Percentiles rank a stretch among this genome's conserved stretches.
Evolutionary conservation across 169 alveolate genomes (phyloP).

Genomic region (Perkinsus marinus): DNA sequence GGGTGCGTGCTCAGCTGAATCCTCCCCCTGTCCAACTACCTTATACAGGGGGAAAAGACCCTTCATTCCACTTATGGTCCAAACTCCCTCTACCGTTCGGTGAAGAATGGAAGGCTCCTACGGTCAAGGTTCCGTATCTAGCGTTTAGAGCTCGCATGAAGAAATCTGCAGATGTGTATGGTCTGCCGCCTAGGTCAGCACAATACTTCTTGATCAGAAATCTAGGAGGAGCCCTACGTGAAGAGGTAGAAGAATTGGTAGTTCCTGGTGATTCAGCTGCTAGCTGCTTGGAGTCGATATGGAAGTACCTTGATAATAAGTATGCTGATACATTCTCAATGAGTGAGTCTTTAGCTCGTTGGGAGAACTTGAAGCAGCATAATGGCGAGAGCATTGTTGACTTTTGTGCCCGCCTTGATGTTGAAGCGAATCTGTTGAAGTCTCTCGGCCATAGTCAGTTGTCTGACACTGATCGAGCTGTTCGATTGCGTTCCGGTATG

Average conservation of each 20-base stretch:
- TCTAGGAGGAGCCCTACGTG: background rate
- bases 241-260: background rate
- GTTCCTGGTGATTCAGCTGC: background rate
- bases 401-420: background rate
- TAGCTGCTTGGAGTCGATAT: background rate
- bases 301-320: background rate
- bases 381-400: background rate
- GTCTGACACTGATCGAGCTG: background rate
- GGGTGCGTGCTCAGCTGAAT: background rate
- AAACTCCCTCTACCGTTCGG: background rate
- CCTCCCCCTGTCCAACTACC: background rate
- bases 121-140: background rate
- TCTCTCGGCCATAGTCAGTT: background rate
- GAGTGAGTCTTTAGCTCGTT: background rate
- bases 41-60: background rate
- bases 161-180: background rate
- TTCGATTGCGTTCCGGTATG: background rate
- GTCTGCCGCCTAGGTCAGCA: background rate
- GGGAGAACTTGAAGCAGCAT: background rate
- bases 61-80: background rate
- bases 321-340: background rate
- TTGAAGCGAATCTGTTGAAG: background rate
- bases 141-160: background rate
- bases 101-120: background rate
- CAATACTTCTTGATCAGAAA: background rate